phyloP scores from a whole-genome alignment of 2,329 filamentous ascomycete species.

The Fusarium dimerum region DNA sequence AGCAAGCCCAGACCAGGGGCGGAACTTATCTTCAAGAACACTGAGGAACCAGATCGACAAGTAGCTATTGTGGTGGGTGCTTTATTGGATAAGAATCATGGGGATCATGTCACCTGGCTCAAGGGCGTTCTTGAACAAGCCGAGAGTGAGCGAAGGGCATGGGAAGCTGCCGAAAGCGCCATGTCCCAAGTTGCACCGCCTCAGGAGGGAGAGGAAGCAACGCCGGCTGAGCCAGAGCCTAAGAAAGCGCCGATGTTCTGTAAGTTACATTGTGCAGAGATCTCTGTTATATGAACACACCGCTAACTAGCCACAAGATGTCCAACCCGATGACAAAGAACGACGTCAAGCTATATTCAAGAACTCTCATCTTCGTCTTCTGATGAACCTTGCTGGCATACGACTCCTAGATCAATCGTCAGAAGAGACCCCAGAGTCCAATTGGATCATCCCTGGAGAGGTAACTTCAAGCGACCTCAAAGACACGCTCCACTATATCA shows the following conservation, averaged over 20 bases:
- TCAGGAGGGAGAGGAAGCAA: slow-evolving; percentile 35
- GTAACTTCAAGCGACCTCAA: slow-evolving; percentile 66
- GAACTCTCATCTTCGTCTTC: slow-evolving; percentile 81
- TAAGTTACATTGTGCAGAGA: slow-evolving; percentile 23
- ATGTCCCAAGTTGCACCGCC: slow-evolving; percentile 43
- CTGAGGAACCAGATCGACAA: slow-evolving; percentile 67
- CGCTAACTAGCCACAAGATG: slow-evolving; percentile 48
- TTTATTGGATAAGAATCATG: slow-evolving; percentile 77
- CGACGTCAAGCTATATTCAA: slow-evolving; percentile 79
- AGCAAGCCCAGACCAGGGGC: slow-evolving; percentile 69
- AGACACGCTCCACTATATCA: slow-evolving; percentile 71
- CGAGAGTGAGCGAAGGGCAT: slow-evolving; percentile 71
- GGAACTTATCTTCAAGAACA: slow-evolving; percentile 79
- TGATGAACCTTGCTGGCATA: slow-evolving; percentile 77
- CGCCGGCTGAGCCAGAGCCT: slow-evolving; percentile 24
- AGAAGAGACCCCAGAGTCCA: slow-evolving; percentile 73
- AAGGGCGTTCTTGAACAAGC: slow-evolving; percentile 70
- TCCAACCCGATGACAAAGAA: slow-evolving; percentile 65
- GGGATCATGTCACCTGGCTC: slow-evolving; percentile 78
- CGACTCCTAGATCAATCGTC: slow-evolving; percentile 53
- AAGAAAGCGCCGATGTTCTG: slow-evolving; percentile 36
- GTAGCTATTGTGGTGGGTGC: slow-evolving; percentile 79
- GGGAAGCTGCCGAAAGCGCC: slow-evolving; percentile 71
- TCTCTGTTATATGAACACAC: neutral
- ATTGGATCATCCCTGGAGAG: slow-evolving; percentile 74